Percentiles rank a stretch among this genome's conserved stretches.
Evolutionary conservation across 1,284 basidiomycete genomes (phyloP).

Genomic region (Trichosporon asahii): DNA sequence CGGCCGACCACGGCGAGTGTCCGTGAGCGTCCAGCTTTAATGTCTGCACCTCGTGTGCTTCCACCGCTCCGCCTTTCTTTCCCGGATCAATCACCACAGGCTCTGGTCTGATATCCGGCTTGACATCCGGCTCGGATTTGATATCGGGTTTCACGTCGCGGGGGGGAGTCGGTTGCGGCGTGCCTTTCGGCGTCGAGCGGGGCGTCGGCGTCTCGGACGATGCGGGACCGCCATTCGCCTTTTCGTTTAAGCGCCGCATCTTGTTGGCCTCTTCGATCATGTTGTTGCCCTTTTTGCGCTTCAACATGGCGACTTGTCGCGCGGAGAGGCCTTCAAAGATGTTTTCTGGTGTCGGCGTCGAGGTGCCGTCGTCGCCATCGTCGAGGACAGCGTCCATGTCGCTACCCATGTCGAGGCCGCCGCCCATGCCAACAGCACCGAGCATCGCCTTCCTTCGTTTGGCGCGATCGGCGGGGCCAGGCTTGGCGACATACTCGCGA

Average conservation of each 20-base stretch:
- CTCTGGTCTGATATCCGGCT: conserved; percentile 13
- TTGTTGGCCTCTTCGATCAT: conserved; percentile 49
- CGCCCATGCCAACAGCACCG: conserved; percentile 45
- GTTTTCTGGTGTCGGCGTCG: conserved; percentile 30
- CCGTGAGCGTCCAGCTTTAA: conserved; percentile 55
- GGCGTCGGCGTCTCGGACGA: conserved; percentile 19
- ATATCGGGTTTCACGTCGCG: conserved; percentile 17
- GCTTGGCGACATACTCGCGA: conserved; percentile 46
- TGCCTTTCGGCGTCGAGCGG: conserved; percentile 18
- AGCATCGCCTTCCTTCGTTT: conserved; percentile 49
- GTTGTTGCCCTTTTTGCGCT: conserved; percentile 51
- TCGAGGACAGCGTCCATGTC: conserved; percentile 46
- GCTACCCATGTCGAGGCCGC: conserved; percentile 39
- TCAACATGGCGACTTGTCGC: conserved; percentile 51
- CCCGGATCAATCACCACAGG: conserved; percentile 48
- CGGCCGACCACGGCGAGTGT: conserved; percentile 83
- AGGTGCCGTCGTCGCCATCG: conserved; percentile 29
- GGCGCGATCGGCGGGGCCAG: conserved; percentile 36
- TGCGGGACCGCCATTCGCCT: conserved; percentile 16
- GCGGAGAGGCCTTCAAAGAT: conserved; percentile 50
- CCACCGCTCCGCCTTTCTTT: conserved; percentile 46
- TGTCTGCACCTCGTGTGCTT: conserved; percentile 30
- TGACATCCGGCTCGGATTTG: conserved; percentile 17
- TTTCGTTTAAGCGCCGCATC: conserved; percentile 45
- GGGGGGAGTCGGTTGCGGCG: conserved; percentile 18